phyloP scores from a whole-genome alignment of 108 stramenopile genomes.

The Cyclostephanos tholiformis region DNA sequence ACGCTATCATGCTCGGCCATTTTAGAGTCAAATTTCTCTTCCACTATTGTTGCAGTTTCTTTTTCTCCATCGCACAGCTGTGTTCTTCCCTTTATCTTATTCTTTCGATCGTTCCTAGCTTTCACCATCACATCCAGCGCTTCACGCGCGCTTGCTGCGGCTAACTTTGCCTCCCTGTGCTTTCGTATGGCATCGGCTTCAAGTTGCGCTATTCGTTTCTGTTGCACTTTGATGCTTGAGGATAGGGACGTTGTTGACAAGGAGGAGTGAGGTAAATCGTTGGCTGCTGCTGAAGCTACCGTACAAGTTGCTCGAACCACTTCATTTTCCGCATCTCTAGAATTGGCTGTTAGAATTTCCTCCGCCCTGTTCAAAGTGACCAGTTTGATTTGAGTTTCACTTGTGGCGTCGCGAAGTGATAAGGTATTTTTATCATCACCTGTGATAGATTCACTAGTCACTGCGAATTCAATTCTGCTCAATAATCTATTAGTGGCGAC shows the following conservation, averaged over 20 bases:
- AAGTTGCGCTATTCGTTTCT: constrained; percentile 14
- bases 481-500: no score
- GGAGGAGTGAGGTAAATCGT: constrained; percentile 4
- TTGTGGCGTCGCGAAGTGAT: no score
- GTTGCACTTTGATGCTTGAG: constrained; percentile 5
- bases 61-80: neutral
- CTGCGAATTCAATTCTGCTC: no score
- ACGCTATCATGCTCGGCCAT: neutral
- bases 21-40: neutral
- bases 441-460: no score
- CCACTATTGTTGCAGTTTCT: neutral
- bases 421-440: no score
- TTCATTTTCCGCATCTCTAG: no score
- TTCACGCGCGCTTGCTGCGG: constrained; percentile 26
- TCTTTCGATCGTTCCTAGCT: constrained; percentile 7
- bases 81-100: neutral
- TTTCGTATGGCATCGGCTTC: constrained; percentile 39
- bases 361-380: no score
- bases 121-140: constrained; percentile 32
- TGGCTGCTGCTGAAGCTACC: neutral
- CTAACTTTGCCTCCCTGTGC: constrained; percentile 33
- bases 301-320: no score
- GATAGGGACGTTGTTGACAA: constrained; percentile 15
- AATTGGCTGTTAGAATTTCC: no score
- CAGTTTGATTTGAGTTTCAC: no score